Conservation (phyloP, 1,139 yeast genomes). For the Debaryomycetaceae sp. region DNA sequence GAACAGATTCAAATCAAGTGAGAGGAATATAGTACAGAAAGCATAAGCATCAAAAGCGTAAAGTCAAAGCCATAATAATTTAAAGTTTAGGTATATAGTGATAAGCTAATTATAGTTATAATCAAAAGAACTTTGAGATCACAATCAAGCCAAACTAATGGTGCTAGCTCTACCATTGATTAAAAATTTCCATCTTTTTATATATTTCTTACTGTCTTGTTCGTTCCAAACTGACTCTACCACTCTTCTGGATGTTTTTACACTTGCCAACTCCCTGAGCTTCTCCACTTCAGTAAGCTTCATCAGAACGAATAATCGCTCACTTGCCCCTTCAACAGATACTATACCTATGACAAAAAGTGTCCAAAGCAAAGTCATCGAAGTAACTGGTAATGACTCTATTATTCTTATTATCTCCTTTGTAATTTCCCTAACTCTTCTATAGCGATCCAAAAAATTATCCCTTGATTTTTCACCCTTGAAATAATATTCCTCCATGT, state of each 20-base stretch:
- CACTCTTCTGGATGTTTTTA: conserved; percentile 27
- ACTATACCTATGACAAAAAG: conserved; percentile 32
- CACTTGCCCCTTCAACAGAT: conserved; percentile 24
- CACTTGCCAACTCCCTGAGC: conserved; percentile 30
- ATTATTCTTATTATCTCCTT: conserved; percentile 16
- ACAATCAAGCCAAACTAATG: conserved; percentile 26
- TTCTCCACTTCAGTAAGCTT: conserved; percentile 27
- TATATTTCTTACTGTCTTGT: conserved; percentile 22
- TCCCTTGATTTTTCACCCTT: conserved; percentile 5
- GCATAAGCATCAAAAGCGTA: background rate
- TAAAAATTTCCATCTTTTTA: conserved; percentile 31
- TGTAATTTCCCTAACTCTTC: conserved; percentile 11
- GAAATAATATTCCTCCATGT: conserved; percentile 16
- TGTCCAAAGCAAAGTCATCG: conserved; percentile 37
- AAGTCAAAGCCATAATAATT: too few species aligned
- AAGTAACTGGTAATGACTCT: conserved; percentile 18
- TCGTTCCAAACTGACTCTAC: conserved; percentile 35
- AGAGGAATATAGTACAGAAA: background rate
- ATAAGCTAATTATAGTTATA: too few species aligned
- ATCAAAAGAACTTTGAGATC: too few species aligned
- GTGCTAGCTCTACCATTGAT: conserved; percentile 28
- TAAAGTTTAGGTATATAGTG: background rate
- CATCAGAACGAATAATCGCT: conserved; percentile 31
- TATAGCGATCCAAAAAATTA: conserved; percentile 6
- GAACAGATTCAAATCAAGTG: conserved; percentile 15